phyloP scores from a whole-genome alignment of 2,329 filamentous ascomycete genomes.

The Parasarocladium wereldwijsianum region DNA sequence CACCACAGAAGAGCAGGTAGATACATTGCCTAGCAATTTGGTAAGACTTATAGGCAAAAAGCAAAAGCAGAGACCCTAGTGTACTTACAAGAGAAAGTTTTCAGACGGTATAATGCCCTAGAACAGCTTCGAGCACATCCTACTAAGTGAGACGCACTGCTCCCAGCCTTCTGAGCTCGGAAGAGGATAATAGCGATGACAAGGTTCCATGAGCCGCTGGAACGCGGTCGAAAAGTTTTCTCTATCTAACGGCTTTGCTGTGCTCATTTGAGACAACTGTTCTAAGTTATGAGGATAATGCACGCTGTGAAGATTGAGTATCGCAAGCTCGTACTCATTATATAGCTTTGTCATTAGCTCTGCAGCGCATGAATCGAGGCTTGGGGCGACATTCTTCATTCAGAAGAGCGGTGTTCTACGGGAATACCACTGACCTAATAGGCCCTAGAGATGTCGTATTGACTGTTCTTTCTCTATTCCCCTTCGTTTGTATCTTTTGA shows the following conservation, averaged over 20 bases:
- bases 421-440: constrained; percentile 22
- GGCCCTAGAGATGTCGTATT: constrained; percentile 12
- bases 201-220: not conserved
- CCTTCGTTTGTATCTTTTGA: constrained; percentile 12
- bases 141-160: constrained; percentile 17
- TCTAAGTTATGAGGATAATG: constrained; percentile 15
- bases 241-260: not conserved
- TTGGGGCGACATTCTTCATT: constrained; percentile 16
- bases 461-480: constrained; percentile 15
- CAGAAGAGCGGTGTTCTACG: constrained; percentile 18
- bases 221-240: not conserved
- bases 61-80: not conserved
- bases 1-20: constrained; percentile 17
- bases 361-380: constrained; percentile 14
- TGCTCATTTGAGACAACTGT: not conserved
- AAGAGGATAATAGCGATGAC: constrained; percentile 2
- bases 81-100: constrained; percentile 16
- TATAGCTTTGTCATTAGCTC: constrained; percentile 22
- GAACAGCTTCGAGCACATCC: constrained; percentile 19
- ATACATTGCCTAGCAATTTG: constrained; percentile 11
- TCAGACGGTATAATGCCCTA: constrained; percentile 15
- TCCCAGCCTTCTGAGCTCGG: constrained; percentile 16
- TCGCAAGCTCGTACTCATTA: constrained; percentile 19
- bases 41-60: constrained; percentile 1
- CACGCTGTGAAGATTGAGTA: constrained; percentile 22